Base-by-base conservation (phyloP, 177 flowering plant genomes). In the Vitis hybrid region DNA sequence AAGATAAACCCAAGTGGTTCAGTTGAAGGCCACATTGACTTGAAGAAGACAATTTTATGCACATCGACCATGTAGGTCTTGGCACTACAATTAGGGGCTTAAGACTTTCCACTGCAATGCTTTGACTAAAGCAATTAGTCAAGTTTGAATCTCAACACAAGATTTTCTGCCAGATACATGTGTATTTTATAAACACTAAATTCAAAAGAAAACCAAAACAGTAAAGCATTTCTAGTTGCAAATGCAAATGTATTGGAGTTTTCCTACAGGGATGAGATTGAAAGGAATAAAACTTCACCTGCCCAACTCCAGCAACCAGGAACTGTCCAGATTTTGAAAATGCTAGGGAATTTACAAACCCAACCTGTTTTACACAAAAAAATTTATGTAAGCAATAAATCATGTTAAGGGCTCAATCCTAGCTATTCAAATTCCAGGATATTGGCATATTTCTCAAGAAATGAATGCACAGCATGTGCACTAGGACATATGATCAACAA, bases 271-370 rank as follows among this genome's bases (percentile, higher is more conserved):
- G 14, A 66, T n/a, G 11, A 32, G 2, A 26, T 17, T 45, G 49
- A 67, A 60, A 18, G 26, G 17, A 49, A 39, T 23, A 23, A 39
- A 4, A 51, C 1, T 56, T 78, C 10, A 91, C 99, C 98, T 96
- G 85, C 48, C 95, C 98, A 77, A 89, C 91, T 68, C 92, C 99
- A 76, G 98, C 99, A 63, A 94, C 75, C 39, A 96, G 74, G 75
- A 93, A 94, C 60, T 80, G 74, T 52, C 97, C 98, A 70, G 99
- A 92, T 79, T 83, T 96, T 15, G 98, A 91, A 80, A 96, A 89
- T 8, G 92, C 94, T 75, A 96, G 74, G 15, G 97, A 80, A 80
- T 96, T 94, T 51, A 91, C 94, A 85, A 89, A 96, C 48, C 99
- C 99, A 77, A 65, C 83, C 98, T 95, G 90, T 21, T 32, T 50